Conservation (phyloP, 139 green algal genomes). For the Ulvella scutata region DNA sequence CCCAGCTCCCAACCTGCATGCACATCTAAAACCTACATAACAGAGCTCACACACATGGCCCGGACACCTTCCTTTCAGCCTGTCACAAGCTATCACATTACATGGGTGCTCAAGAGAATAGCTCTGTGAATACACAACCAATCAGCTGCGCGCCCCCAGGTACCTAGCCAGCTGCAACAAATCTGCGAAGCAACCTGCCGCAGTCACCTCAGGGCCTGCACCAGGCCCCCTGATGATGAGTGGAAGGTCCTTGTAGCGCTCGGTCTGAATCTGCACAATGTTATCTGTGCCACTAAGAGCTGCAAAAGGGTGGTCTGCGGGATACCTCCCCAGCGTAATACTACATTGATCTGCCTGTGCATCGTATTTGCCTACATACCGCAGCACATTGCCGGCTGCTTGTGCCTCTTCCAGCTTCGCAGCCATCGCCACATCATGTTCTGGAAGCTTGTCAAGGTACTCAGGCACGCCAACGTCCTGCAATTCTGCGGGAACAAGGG, state of each 20-base stretch:
- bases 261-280: slow-evolving; percentile 72
- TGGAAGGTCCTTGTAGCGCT: slow-evolving; percentile 38
- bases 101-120: too few species aligned
- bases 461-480: not conserved
- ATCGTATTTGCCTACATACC: slow-evolving; percentile 83
- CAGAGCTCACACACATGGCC: too few species aligned
- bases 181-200: slow-evolving; percentile 82
- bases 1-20: too few species aligned
- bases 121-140: too few species aligned
- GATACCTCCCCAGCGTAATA: slow-evolving; percentile 27
- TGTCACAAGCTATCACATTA: too few species aligned
- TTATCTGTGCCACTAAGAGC: slow-evolving; percentile 78
- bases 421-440: slow-evolving; percentile 58
- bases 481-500: slow-evolving; percentile 59
- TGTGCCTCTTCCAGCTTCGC: slow-evolving; percentile 37
- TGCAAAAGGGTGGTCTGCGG: slow-evolving; percentile 66
- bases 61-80: too few species aligned
- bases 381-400: slow-evolving; percentile 48
- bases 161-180: slow-evolving; percentile 50
- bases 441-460: not conserved
- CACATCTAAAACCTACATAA: too few species aligned
- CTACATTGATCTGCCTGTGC: slow-evolving; percentile 31
- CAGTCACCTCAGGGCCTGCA: slow-evolving; percentile 79
- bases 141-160: not conserved
- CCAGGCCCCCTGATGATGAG: slow-evolving; percentile 76